Percentiles rank a stretch among this genome's conserved stretches.
Conservation (phyloP, 2,329 filamentous ascomycete species). For the Aspergillus clavatus region DNA sequence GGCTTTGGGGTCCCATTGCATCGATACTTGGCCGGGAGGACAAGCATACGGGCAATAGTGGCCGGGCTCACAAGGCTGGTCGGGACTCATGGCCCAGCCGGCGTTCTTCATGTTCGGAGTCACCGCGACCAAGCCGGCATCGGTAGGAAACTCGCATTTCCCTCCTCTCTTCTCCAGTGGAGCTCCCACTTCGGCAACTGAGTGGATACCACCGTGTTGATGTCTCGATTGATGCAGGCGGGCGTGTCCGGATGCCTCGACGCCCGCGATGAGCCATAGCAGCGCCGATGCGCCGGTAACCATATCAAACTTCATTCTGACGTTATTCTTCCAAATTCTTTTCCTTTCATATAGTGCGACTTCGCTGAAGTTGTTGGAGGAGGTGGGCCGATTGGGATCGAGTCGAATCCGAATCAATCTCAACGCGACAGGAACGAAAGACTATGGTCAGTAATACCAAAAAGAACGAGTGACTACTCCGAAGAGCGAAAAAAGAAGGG, state of each 20-base stretch:
- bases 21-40: conserved; percentile 68
- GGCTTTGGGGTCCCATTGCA: conserved; percentile 70
- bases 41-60: conserved; percentile 74
- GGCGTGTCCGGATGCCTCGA: conserved; percentile 33
- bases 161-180: conserved; percentile 51
- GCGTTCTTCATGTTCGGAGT: conserved; percentile 61
- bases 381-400: neutral
- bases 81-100: conserved; percentile 76
- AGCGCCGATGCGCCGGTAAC: conserved; percentile 32
- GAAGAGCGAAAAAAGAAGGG: neutral
- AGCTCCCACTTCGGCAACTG: conserved; percentile 20
- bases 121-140: conserved; percentile 63
- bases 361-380: too few relatives aligned
- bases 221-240: conserved; percentile 15
- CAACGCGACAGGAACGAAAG: conserved; percentile 14
- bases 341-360: conserved; percentile 1
- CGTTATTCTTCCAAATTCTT: conserved; percentile 1
- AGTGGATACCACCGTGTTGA: conserved; percentile 9
- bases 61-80: conserved; percentile 63
- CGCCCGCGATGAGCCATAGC: conserved; percentile 34
- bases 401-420: neutral
- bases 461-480: neutral
- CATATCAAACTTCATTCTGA: conserved; percentile 34
- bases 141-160: conserved; percentile 61
- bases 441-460: conserved; percentile 16